These are phyloP conservation scores for Phytopythium sindhum DNA, from an alignment of 352 stramenopile species.

Conservation along the genomic window DNA sequence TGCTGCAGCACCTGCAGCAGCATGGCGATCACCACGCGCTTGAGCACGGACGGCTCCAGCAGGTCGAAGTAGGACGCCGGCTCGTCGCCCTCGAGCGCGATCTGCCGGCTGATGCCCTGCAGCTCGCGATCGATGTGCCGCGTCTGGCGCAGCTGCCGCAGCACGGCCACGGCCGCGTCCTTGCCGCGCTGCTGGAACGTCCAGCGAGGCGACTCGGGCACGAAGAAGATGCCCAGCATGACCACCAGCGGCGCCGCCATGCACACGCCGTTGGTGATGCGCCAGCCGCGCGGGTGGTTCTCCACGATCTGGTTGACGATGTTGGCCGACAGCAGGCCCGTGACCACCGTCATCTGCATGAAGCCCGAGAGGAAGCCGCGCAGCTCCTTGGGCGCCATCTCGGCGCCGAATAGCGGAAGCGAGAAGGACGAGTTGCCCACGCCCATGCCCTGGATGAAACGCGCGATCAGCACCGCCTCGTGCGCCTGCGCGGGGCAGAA, in stretches of 20 bases:
- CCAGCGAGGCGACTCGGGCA: slow-evolving; percentile 36
- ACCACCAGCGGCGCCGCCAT: slow-evolving; percentile 44
- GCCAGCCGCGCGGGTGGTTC: slow-evolving; percentile 30
- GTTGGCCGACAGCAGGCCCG: slow-evolving; percentile 39
- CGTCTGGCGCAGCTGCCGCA: slow-evolving; percentile 41
- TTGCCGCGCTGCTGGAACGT: slow-evolving; percentile 38
- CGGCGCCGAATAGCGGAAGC: slow-evolving; percentile 45
- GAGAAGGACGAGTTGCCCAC: slow-evolving; percentile 55
- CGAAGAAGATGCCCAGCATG: slow-evolving; percentile 47
- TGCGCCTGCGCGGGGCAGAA: slow-evolving; percentile 30
- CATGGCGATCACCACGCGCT: slow-evolving; percentile 42
- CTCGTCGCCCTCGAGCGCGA: slow-evolving; percentile 29
- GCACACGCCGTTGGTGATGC: slow-evolving; percentile 38
- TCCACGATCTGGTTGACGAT: slow-evolving; percentile 40
- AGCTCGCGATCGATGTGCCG: slow-evolving; percentile 35
- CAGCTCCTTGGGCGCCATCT: slow-evolving; percentile 61
- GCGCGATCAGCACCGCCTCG: slow-evolving; percentile 26
- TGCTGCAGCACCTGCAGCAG: slow-evolving; percentile 48
- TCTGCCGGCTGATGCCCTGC: slow-evolving; percentile 40
- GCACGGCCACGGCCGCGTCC: slow-evolving; percentile 32
- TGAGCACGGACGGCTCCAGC: slow-evolving; percentile 36
- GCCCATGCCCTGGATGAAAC: slow-evolving; percentile 39
- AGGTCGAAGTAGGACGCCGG: slow-evolving; percentile 32
- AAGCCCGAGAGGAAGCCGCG: slow-evolving; percentile 57
- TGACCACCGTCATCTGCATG: slow-evolving; percentile 62